These are phyloP conservation scores for Sclerotinia minor DNA, from an alignment of 2,329 filamentous ascomycete genomes.

Conservation along the genomic window DNA sequence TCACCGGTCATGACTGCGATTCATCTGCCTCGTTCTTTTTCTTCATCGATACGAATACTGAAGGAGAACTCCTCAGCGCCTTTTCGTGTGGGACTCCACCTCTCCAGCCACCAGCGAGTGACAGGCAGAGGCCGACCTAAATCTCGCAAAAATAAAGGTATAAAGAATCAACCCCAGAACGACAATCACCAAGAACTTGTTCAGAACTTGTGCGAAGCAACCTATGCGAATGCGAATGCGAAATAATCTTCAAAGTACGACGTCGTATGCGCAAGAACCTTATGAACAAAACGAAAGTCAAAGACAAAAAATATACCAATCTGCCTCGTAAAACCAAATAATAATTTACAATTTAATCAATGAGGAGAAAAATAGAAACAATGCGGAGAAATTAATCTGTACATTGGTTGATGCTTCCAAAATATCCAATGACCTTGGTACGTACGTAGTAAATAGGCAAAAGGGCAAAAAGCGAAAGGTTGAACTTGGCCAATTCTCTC, in stretches of 20 bases:
- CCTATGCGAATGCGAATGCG: not conserved
- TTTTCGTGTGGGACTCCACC: not conserved
- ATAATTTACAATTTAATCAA: not conserved
- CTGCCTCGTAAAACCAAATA: not conserved
- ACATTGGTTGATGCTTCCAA: not conserved
- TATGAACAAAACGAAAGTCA: slow-evolving; percentile 5
- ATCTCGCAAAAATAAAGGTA: not conserved
- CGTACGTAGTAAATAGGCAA: not conserved
- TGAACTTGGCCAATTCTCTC: slow-evolving; percentile 2
- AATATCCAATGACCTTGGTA: not conserved
- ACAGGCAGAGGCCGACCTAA: not conserved
- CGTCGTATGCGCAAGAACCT: not conserved
- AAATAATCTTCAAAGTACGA: not conserved
- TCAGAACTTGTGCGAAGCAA: not conserved
- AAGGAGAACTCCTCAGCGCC: not conserved
- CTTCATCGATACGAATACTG: not conserved
- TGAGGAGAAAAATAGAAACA: not conserved
- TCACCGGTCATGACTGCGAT: slow-evolving; percentile 22
- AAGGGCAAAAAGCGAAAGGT: not conserved
- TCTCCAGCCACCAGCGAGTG: not conserved
- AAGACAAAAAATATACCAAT: not conserved
- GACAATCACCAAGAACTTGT: slow-evolving; percentile 1
- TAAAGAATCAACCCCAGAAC: not conserved
- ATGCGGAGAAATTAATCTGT: not conserved
- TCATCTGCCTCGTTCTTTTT: not conserved